phyloP scores from a whole-genome alignment of 306 rosid genomes.

The Pterocarpus macrocarpus region DNA sequence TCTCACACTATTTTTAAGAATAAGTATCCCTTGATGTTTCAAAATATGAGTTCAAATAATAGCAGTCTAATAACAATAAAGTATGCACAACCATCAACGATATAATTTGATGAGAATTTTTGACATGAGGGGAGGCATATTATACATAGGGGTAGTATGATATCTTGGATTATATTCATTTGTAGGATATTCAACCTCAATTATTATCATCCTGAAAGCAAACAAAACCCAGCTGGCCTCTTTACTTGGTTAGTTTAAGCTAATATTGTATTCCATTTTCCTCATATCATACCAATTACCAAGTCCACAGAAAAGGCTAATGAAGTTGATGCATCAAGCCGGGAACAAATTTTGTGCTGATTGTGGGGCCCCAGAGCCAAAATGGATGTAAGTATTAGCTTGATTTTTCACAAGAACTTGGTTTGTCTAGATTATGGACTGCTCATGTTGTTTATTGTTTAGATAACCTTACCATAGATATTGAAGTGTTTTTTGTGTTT shows the following conservation, averaged over 20 bases:
- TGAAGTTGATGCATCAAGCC: conserved; percentile 59
- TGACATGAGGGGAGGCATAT: conserved; percentile 8
- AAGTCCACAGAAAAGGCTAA: conserved; percentile 75
- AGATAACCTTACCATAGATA: too few species aligned
- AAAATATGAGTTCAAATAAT: too few species aligned
- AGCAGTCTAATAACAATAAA: too few species aligned
- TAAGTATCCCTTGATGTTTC: too few species aligned
- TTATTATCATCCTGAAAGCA: neutral
- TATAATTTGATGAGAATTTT: conserved; percentile 11
- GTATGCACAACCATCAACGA: neutral
- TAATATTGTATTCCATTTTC: conserved; percentile 18
- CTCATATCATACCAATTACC: conserved; percentile 43
- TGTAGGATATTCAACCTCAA: neutral
- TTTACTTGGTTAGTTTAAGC: neutral
- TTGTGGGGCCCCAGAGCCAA: conserved; percentile 92
- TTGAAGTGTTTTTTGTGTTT: neutral
- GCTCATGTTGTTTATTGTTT: too few species aligned
- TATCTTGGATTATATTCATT: conserved; percentile 6
- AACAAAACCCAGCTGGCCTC: neutral
- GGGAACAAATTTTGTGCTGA: conserved; percentile 83
- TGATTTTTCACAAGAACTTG: neutral
- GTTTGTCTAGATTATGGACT: conserved; percentile 11
- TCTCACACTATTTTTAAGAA: too few species aligned
- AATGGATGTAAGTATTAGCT: conserved; percentile 87
- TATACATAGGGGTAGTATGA: neutral